These are phyloP conservation scores for Helicostylum pulchrum DNA, from an alignment of 192 early-diverging fungal species.

Conservation along the genomic window DNA sequence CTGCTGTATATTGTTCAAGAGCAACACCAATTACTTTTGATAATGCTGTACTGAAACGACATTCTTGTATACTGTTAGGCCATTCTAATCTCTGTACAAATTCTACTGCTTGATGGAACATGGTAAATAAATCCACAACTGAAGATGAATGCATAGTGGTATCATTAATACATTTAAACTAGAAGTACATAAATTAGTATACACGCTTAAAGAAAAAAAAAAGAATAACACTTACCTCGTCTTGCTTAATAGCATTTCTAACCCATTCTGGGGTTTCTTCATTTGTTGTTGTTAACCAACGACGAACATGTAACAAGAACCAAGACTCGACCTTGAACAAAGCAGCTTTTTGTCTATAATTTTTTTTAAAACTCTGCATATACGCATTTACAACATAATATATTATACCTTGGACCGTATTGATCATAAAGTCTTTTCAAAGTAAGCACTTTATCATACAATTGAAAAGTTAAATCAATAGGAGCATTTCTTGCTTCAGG, in stretches of 20 bases:
- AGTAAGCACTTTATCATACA: conserved; percentile 50
- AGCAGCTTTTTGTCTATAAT: conserved; percentile 30
- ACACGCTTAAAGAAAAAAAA: background rate
- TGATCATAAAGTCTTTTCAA: conserved; percentile 47
- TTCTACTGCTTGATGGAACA: conserved; percentile 67
- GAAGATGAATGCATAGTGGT: conserved; percentile 67
- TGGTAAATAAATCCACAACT: conserved; percentile 76
- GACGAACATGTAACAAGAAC: conserved; percentile 67
- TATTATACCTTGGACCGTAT: conserved; percentile 43
- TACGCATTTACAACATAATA: background rate
- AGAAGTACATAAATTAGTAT: background rate
- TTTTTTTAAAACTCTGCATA: background rate
- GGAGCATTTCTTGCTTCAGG: conserved; percentile 41
- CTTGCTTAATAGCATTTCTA: conserved; percentile 58
- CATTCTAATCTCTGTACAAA: conserved; percentile 69
- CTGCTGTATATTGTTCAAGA: conserved; percentile 57
- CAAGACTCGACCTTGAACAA: conserved; percentile 68
- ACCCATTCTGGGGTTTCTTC: conserved; percentile 71
- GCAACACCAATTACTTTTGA: conserved; percentile 63
- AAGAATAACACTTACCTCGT: conserved; percentile 46
- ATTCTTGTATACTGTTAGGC: conserved; percentile 56
- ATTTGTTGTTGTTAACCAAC: conserved; percentile 63
- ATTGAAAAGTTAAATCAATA: conserved; percentile 47
- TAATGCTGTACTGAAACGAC: conserved; percentile 62
- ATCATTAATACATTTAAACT: conserved; percentile 56